A percentile compares a stretch with the other conserved stretches of the same genome.
phyloP scores from a whole-genome alignment of 306 rosid species.

The Luffa aegyptiaca region DNA sequence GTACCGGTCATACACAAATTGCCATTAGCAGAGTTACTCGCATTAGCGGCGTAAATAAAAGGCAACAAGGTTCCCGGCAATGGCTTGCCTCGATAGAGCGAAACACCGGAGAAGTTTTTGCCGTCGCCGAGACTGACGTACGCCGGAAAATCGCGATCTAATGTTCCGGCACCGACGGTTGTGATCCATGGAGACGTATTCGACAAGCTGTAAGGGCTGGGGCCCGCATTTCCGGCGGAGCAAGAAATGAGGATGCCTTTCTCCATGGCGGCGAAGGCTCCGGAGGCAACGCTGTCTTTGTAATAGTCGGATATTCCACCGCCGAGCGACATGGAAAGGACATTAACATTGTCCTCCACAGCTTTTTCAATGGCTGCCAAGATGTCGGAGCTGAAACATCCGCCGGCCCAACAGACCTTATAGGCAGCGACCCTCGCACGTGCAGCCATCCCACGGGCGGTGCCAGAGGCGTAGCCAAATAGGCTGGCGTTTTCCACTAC shows the following conservation, averaged over 20 bases:
- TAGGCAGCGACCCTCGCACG: constrained; percentile 59
- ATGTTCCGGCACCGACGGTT: constrained; percentile 81
- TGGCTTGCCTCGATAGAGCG: constrained; percentile 30
- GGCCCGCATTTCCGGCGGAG: constrained; percentile 74
- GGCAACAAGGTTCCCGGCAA: constrained; percentile 21
- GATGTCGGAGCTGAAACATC: constrained; percentile 49
- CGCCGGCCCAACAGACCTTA: constrained; percentile 59
- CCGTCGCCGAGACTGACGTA: constrained; percentile 55
- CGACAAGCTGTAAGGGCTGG: constrained; percentile 20
- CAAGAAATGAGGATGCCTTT: constrained; percentile 61
- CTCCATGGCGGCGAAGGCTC: constrained; percentile 71
- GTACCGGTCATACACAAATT: constrained; percentile 35
- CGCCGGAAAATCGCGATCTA: constrained; percentile 80
- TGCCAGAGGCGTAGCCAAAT: constrained; percentile 50
- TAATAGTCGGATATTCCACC: constrained; percentile 34
- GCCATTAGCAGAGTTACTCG: constrained; percentile 24
- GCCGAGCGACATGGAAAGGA: constrained; percentile 69
- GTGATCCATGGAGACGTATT: constrained; percentile 91
- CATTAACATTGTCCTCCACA: constrained; percentile 50
- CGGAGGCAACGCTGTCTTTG: constrained; percentile 45
- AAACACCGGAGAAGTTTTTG: constrained; percentile 46
- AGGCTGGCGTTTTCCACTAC: constrained; percentile 34
- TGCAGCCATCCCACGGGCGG: constrained; percentile 78
- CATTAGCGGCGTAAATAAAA: constrained; percentile 46
- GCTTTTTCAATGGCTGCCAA: constrained; percentile 67